These are phyloP conservation scores for Claviceps digitariae DNA, from an alignment of 2,329 filamentous ascomycete species.

Conservation along the genomic window DNA sequence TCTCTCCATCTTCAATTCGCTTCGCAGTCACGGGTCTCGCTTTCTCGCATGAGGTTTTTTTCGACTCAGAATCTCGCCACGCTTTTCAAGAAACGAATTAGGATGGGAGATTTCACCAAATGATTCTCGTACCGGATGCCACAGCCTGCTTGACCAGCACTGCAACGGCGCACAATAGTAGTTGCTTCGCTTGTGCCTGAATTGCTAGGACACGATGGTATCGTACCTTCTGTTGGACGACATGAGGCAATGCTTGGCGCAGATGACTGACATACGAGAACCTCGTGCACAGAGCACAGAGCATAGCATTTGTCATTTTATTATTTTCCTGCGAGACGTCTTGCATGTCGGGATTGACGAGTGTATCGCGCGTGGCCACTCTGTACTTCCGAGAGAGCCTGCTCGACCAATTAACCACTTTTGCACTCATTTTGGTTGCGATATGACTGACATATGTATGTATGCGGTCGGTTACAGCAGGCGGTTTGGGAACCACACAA, in stretches of 20 bases:
- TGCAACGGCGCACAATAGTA: neutral
- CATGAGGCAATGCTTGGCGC: neutral
- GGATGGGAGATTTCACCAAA: too few relatives aligned
- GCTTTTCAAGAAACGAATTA: neutral
- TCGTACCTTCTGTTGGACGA: neutral
- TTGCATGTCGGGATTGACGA: neutral
- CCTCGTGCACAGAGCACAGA: neutral
- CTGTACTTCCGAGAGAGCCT: neutral
- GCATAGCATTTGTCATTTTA: neutral
- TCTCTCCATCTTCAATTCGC: neutral
- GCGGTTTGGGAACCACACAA: neutral
- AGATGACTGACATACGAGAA: neutral
- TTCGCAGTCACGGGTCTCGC: neutral
- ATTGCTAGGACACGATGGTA: neutral
- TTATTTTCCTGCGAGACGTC: neutral
- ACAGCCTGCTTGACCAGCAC: neutral
- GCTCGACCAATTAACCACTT: neutral
- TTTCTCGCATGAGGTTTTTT: neutral
- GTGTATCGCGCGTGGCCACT: neutral
- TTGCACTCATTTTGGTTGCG: neutral
- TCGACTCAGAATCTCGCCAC: neutral
- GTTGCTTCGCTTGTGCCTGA: neutral
- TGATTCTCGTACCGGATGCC: neutral
- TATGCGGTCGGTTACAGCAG: neutral
- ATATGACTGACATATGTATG: neutral